Evolutionary conservation across 2,329 filamentous ascomycete species (phyloP), one percentile per base, ranked within the genome.

Genomic region (Ceratocystis variospora): DNA sequence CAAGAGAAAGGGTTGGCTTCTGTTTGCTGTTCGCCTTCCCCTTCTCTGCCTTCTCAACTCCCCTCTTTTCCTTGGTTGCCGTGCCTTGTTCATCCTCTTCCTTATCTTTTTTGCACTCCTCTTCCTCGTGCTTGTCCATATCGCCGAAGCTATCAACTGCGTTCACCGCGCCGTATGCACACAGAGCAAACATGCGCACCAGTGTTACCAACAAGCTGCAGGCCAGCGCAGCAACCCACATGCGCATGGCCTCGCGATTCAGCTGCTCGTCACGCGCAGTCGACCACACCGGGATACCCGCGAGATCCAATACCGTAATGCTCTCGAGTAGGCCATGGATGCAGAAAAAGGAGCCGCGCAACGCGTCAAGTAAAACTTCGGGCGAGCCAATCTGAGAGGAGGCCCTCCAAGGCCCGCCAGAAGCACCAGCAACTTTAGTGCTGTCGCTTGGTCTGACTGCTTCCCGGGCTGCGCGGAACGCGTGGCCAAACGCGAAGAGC

Each of bases 281-380:
- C 0, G 79, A 80, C 69, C 84, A 69, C 64, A 76, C 76, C 53
- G 74, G 70, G 19, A 81, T 72, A 19, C 71, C 72, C 62, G 79
- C 70, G 31, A 79, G 74, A 76, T 87, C 79, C 68, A 84, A 77
- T 61, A 88, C 79, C 0, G 84, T 87, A 50, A 80, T 72, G 68
- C 83, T 81, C 75, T 91, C 88, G 67, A 89, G 77, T 25, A 88
- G 75, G 66, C 87, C 81, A 72, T 89, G 90, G 67, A 87, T 76
- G 61, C 86, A 87, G 63, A 86, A 79, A 71, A 84, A 84, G 5
- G 80, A 81, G 74, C 80, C 81, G 62, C 80, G 79, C 17, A 80
- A 75, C 4, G 86, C 76, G 46, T 84, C 82, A 15, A 68, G 50
- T 1, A 68, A 75, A 76, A 80, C 4, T 19, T 62, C 63, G 22